phyloP scores from a whole-genome alignment of 164 flowering plant genomes.

The Vitis riparia region DNA sequence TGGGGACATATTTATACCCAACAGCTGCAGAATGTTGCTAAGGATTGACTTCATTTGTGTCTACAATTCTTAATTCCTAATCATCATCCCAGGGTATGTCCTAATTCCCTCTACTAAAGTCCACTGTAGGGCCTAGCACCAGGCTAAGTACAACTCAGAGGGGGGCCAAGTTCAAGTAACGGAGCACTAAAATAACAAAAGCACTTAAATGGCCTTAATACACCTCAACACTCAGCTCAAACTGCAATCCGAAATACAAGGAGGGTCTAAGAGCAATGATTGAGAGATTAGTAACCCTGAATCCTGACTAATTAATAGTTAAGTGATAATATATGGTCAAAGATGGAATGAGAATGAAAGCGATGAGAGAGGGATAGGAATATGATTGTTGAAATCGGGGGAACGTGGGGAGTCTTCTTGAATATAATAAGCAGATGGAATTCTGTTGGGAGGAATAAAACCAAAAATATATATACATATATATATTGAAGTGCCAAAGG shows the following conservation, averaged over 20 bases:
- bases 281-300: constrained; percentile 8
- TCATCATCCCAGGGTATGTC: constrained; percentile 24
- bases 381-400: constrained; percentile 1
- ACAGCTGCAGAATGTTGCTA: constrained; percentile 15
- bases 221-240: constrained; percentile 6
- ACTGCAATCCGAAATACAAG: constrained; percentile 6
- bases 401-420: constrained; percentile 33
- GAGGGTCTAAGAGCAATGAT: constrained; percentile 24
- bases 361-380: neutral
- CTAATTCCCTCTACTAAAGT: constrained; percentile 38
- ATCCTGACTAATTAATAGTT: constrained; percentile 13
- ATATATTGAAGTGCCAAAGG: constrained; percentile 5
- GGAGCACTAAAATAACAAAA: constrained; percentile 24
- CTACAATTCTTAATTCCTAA: constrained; percentile 23
- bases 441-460: constrained; percentile 19
- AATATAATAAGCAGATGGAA: constrained; percentile 14
- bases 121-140: constrained; percentile 28
- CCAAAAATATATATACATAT: too few relatives aligned
- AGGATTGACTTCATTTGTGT: constrained; percentile 38
- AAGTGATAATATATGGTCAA: neutral
- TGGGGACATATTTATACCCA: constrained; percentile 38
- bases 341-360: constrained; percentile 1
- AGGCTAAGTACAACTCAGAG: constrained; percentile 44
- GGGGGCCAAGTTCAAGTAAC: constrained; percentile 38
- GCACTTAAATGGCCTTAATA: constrained; percentile 11